phyloP scores from a whole-genome alignment of 164 flowering plant species.

The Kingdonia uniflora region DNA sequence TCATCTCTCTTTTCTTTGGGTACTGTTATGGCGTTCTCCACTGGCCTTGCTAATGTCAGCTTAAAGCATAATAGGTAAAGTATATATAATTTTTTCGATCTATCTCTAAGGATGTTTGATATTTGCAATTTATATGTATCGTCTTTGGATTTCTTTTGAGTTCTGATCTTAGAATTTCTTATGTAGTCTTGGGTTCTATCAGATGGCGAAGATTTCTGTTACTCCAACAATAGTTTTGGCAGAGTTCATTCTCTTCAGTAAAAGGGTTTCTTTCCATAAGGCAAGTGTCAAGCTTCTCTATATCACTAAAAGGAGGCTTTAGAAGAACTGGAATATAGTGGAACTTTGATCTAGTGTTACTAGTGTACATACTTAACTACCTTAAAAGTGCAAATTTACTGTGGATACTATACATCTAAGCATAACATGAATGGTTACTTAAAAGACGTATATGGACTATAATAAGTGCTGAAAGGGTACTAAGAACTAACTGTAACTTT shows the following conservation, averaged over 20 bases:
- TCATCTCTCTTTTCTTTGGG: constrained; percentile 70
- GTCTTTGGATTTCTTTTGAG: not conserved
- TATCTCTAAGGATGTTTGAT: not conserved
- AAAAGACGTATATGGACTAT: too few species aligned
- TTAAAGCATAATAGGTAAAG: constrained; percentile 84
- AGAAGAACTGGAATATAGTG: too few species aligned
- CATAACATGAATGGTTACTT: too few species aligned
- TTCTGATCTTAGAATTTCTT: not conserved
- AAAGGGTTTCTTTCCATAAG: constrained; percentile 56
- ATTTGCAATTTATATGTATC: not conserved
- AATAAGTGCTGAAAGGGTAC: too few species aligned
- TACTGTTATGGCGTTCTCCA: constrained; percentile 83
- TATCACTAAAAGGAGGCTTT: too few species aligned
- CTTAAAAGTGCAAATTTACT: too few species aligned
- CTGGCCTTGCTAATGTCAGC: constrained; percentile 97
- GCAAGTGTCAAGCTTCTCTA: constrained; percentile 19
- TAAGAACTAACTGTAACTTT: too few species aligned
- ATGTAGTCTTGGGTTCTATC: constrained; percentile 91
- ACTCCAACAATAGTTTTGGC: constrained; percentile 91
- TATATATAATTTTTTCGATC: not conserved
- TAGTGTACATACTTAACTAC: too few species aligned
- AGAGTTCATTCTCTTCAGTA: constrained; percentile 60
- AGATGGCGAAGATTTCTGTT: constrained; percentile 98
- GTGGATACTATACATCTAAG: too few species aligned
- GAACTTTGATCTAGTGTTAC: too few species aligned